Conservation (phyloP, 305 asterid genomes). For the Solanum hybrid region DNA sequence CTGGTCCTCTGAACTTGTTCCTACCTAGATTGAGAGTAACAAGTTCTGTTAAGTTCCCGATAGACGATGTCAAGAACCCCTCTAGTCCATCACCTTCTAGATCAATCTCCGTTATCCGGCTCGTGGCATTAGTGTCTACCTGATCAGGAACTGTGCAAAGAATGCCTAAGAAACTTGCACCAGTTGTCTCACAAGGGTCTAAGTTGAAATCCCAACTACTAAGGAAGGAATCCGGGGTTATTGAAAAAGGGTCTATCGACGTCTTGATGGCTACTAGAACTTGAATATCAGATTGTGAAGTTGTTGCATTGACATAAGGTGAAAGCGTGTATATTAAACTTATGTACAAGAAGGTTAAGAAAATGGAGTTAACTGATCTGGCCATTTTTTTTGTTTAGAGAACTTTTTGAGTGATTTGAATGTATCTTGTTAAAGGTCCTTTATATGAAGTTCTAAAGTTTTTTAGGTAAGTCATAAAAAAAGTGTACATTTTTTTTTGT, state of each 20-base stretch:
- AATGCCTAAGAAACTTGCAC: conserved; percentile 34
- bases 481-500: not conserved
- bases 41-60: conserved; percentile 36
- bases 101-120: conserved; percentile 24
- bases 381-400: conserved; percentile 15
- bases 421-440: not conserved
- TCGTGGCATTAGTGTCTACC: conserved; percentile 20
- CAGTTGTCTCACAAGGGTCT: conserved; percentile 42
- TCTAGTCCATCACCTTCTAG: conserved; percentile 46
- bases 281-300: conserved; percentile 26
- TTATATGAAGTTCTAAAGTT: conserved; percentile 5
- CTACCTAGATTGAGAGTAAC: conserved; percentile 19
- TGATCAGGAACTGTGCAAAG: conserved; percentile 22
- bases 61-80: conserved; percentile 31
- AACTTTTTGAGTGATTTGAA: not conserved
- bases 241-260: conserved; percentile 34
- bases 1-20: conserved; percentile 40
- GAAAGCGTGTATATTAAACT: not conserved
- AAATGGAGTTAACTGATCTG: not conserved
- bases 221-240: conserved; percentile 30
- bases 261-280: conserved; percentile 26
- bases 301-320: conserved; percentile 13
- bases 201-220: conserved; percentile 32
- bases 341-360: not conserved
- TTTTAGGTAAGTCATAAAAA: not conserved